Evolutionary conservation across 805 yeast species (phyloP), one percentile per base, ranked within the genome.

Genomic region (Ogataea paraovalis): DNA sequence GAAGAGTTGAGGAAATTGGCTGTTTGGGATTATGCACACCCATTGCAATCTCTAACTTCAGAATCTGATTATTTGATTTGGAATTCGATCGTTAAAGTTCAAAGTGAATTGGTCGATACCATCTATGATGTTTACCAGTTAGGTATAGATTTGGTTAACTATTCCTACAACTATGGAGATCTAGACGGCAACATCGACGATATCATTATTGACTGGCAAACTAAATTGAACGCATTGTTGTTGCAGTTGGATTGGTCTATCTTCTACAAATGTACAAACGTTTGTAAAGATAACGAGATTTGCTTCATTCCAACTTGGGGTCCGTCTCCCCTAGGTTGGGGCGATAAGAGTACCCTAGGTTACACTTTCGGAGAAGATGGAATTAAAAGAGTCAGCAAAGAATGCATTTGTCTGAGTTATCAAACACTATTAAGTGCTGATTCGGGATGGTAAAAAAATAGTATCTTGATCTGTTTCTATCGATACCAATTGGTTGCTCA

Each of bases 271-370:
- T 79, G 84, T 58, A 54, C 68, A 0, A 44, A 56, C 2, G 60
- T 55, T 3, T 80, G 85, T 59, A 65, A 54, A 0, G 60, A 65
- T 62, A 73, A 76, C 53, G 80, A 77, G 52, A 56, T 78, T 2
- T 81, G 85, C 52, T 79, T 70, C 46, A 71, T 78, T 14, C 85
- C 85, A 2, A 74, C 82, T 0, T 79, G 85, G 85, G 85, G 74
- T 0, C 85, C 84, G 2, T 65, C 75, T 0, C 82, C 82, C 3
- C 39, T 78, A 21, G 75, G 77, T 1, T 71, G 77, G 74, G 67
- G 68, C 1, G 55, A 50, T 19, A 53, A 52, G 12, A 14, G n/a
- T 25, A 22, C 43, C 0, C 10, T 25, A 25, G 61, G 66, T 14
- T 65, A 63, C 6, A 59, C 55, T 13, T 32, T 37, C 12, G 70